Conservation (phyloP, 1,139 yeast species). For the Geotrichum phurueaensis region DNA sequence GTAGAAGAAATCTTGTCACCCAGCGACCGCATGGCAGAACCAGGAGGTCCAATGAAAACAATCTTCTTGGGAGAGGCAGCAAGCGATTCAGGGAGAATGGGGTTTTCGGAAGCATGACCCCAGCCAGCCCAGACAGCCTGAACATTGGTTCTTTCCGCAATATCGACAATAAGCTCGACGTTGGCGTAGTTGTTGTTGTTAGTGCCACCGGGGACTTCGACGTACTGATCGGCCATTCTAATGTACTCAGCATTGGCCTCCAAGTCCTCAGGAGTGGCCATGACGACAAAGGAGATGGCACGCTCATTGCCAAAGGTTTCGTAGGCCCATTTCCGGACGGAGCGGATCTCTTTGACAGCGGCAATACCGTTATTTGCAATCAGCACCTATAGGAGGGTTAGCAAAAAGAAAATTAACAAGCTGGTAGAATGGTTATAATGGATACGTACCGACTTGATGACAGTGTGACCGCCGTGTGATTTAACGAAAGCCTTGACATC, state of each 20-base stretch:
- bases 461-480: conserved; percentile 90
- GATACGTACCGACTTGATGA: conserved; percentile 54
- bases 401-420: neutral
- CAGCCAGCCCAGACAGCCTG: conserved; percentile 99
- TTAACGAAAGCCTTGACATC: conserved; percentile 81
- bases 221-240: conserved; percentile 97
- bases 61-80: conserved; percentile 86
- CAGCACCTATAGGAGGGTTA: conserved; percentile 42
- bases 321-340: conserved; percentile 97
- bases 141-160: conserved; percentile 93
- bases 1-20: conserved; percentile 98
- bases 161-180: conserved; percentile 91
- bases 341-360: conserved; percentile 95
- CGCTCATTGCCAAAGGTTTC: conserved; percentile 95
- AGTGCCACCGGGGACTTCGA: conserved; percentile 98
- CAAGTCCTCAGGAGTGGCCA: conserved; percentile 99
- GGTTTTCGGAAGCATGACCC: conserved; percentile 99
- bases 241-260: conserved; percentile 96
- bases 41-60: conserved; percentile 96
- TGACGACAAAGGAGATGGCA: conserved; percentile 88
- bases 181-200: conserved; percentile 97
- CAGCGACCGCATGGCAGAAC: conserved; percentile 97
- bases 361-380: conserved; percentile 99
- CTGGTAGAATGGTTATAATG: neutral
- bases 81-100: conserved; percentile 82